phyloP scores from a whole-genome alignment of 1,284 basidiomycete species.

The Phenoliferia sp. region DNA sequence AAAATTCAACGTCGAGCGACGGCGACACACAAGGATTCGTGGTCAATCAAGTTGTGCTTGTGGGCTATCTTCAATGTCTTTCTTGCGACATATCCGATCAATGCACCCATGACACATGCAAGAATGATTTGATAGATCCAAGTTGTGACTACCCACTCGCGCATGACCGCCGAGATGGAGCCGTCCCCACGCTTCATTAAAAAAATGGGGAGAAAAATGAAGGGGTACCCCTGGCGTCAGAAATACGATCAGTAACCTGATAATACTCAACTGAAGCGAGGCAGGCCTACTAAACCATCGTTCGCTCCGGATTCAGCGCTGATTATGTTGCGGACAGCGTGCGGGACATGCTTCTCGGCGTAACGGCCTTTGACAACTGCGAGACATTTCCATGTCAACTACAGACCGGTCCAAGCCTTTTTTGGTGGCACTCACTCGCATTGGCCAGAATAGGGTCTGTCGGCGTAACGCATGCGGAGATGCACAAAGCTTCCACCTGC shows the following conservation, averaged over 20 bases:
- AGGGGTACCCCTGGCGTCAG: conserved; percentile 41
- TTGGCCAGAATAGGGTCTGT: conserved; percentile 45
- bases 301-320: conserved; percentile 46
- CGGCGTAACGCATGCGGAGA: conserved; percentile 45
- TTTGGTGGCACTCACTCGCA: conserved; percentile 15
- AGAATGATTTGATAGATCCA: conserved; percentile 45
- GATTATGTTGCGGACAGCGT: conserved; percentile 41
- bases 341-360: conserved; percentile 45
- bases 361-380: conserved; percentile 43
- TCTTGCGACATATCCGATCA: conserved; percentile 43
- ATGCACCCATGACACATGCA: conserved; percentile 40
- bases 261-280: neutral
- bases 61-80: conserved; percentile 44
- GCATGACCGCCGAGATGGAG: conserved; percentile 38
- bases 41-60: conserved; percentile 42
- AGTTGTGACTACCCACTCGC: conserved; percentile 44
- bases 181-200: conserved; percentile 27
- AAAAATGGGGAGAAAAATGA: conserved; percentile 39
- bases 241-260: conserved; percentile 10
- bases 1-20: neutral
- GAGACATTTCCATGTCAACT: too few species aligned
- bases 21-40: conserved; percentile 36
- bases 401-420: too few species aligned
- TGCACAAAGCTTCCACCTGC: conserved; percentile 39
- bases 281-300: conserved; percentile 39